A percentile compares a stretch with the other conserved stretches of the same genome.
These are phyloP conservation scores for Williopsis jadinii DNA, from an alignment of 1,139 yeast genomes.

Conservation along the genomic window DNA sequence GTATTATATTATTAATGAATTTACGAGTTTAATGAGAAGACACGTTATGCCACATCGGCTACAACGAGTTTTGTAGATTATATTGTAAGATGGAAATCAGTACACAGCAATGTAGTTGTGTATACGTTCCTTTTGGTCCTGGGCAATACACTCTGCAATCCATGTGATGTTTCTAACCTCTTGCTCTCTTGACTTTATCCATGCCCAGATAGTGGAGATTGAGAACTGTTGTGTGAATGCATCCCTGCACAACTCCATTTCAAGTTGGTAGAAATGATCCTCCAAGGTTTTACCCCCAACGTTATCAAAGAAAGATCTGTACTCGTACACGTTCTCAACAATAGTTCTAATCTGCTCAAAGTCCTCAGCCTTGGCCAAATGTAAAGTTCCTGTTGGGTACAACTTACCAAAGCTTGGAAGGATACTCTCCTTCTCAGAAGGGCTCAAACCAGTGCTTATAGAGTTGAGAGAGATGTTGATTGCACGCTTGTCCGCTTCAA, in stretches of 20 bases:
- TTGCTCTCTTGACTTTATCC: slow-evolving; percentile 94
- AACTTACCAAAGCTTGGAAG: slow-evolving; percentile 79
- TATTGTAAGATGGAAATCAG: slow-evolving; percentile 20
- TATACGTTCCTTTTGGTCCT: slow-evolving; percentile 76
- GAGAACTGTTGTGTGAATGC: slow-evolving; percentile 98
- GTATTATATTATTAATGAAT: slow-evolving; percentile 2
- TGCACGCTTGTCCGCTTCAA: slow-evolving; percentile 94
- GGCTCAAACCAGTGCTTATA: slow-evolving; percentile 67
- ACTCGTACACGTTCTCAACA: slow-evolving; percentile 70
- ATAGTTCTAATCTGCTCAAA: slow-evolving; percentile 73
- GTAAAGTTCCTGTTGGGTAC: slow-evolving; percentile 66
- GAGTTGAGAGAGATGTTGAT: slow-evolving; percentile 90
- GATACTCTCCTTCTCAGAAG: slow-evolving; percentile 62
- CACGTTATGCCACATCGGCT: not conserved
- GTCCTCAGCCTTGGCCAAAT: slow-evolving; percentile 74
- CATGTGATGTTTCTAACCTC: slow-evolving; percentile 95
- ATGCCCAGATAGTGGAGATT: slow-evolving; percentile 87
- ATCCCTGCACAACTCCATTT: slow-evolving; percentile 85
- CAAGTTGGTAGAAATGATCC: slow-evolving; percentile 88
- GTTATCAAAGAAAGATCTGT: slow-evolving; percentile 66
- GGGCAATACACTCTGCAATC: slow-evolving; percentile 97
- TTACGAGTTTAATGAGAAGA: not conserved
- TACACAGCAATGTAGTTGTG: slow-evolving; percentile 72
- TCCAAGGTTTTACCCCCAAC: slow-evolving; percentile 59
- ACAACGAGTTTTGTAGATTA: not conserved